Evolutionary conservation across 768 basidiomycete species (phyloP).

Genomic region (Tulasnella sp.): DNA sequence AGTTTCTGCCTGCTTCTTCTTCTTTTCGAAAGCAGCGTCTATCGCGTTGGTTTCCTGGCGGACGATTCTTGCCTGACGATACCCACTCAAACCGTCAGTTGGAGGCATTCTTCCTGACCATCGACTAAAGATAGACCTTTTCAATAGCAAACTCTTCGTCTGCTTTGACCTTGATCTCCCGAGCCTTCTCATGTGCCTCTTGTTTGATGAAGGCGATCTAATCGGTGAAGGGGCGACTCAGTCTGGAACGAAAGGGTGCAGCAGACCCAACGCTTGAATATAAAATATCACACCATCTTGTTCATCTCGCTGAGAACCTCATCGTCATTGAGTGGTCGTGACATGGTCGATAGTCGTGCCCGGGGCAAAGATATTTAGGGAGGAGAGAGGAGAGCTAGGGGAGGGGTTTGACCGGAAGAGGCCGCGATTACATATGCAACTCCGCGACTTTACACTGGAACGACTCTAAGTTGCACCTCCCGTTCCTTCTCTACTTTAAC

Average conservation of each 20-base stretch:
- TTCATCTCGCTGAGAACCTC: conserved; percentile 97
- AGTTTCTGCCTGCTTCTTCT: conserved; percentile 86
- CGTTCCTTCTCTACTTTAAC: neutral
- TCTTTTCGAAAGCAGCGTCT: conserved; percentile 93
- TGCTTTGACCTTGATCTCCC: conserved; percentile 95
- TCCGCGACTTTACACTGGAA: neutral
- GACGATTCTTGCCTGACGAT: conserved; percentile 82
- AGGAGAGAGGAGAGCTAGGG: conserved; percentile 6
- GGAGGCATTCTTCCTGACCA: neutral
- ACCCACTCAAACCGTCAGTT: neutral
- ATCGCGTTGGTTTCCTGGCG: conserved; percentile 94
- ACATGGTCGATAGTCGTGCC: conserved; percentile 48
- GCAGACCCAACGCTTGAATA: neutral
- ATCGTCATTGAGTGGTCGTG: conserved; percentile 83
- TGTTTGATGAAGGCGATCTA: conserved; percentile 98
- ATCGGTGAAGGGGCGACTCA: neutral
- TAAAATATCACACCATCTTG: conserved; percentile 75
- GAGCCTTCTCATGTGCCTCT: conserved; percentile 94
- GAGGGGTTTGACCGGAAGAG: neutral
- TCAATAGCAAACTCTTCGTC: conserved; percentile 99
- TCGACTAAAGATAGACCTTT: conserved; percentile 51
- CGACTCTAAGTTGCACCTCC: conserved; percentile 1
- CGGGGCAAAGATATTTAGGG: neutral
- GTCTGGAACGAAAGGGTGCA: neutral
- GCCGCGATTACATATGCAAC: conserved; percentile 1